Base-by-base conservation (phyloP, 23 red algal genomes). In the Agarophyton chilense region DNA sequence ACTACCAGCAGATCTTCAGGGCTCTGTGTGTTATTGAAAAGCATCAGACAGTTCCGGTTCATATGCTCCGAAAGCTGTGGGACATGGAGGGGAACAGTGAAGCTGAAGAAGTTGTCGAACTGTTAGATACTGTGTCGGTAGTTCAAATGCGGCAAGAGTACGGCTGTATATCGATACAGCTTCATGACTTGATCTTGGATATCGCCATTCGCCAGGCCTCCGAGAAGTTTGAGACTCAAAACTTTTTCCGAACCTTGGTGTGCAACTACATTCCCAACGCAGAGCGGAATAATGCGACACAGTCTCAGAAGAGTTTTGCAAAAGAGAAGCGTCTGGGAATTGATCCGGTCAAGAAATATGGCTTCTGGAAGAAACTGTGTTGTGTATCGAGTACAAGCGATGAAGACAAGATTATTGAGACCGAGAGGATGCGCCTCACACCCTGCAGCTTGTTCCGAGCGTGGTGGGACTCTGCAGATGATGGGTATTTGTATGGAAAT, bases 31-130 rank as follows among this genome's bases (percentile, higher is more conserved):
- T 78, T 52, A 3, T 78, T 33, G 21, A 54, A 39, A 54, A 78
- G n/a, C 73, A 78, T 16, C 73, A 78, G 22, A 54, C 32, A 26
- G 73, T 56, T 7, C 45, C 45, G 47, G 32, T 78, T 54, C 73
- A 36, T 78, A 78, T 78, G 73, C 73, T 78, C 25, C 73, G 53
- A 1, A 78, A 24, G 45, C 38, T 78, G 45, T 78, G 73, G 73
- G 73, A 54, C 42, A 7, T 78, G 73, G 38, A 70, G 32, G 16
- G 40, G 21, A 41, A 16, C 19, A 14, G 16, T 21, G 64, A 70
- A 70, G 33, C 64, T 22, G 38, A 70, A 70, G 4, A 70, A 70
- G 64, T 70, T 70, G 64, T 70, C 2, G 34, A 70, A 70, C 36
- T 18, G 6, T 70, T 70, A 39, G 7, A 33, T 42, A 70, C 64